phyloP scores from a whole-genome alignment of 768 basidiomycete genomes.

The Podaxis sp. region DNA sequence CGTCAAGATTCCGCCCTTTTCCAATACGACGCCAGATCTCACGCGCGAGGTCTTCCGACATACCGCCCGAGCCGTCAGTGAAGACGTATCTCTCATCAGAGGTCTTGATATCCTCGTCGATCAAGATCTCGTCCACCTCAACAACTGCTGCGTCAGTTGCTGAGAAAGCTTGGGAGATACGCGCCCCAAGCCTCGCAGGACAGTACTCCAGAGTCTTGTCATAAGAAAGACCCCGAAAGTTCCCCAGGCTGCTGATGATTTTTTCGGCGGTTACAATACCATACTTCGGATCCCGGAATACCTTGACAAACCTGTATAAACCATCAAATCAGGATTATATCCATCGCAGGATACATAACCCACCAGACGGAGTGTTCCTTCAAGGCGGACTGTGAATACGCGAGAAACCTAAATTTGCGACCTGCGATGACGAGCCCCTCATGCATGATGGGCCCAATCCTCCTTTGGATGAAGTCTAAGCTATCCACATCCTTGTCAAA shows the following conservation, averaged over 20 bases:
- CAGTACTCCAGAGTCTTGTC: conserved; percentile 50
- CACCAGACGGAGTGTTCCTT: conserved; percentile 62
- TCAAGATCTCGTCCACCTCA: conserved; percentile 44
- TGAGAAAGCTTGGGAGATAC: conserved; percentile 73
- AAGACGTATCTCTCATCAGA: conserved; percentile 41
- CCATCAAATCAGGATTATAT: background rate
- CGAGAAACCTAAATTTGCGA: conserved; percentile 58
- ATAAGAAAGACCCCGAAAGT: conserved; percentile 44
- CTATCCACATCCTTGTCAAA: conserved; percentile 60
- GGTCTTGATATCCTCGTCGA: conserved; percentile 32
- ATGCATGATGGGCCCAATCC: conserved; percentile 45
- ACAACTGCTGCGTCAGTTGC: conserved; percentile 58
- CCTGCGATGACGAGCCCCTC: conserved; percentile 52
- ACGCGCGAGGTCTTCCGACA: conserved; percentile 51
- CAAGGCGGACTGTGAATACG: conserved; percentile 71
- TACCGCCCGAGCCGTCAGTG: conserved; percentile 70
- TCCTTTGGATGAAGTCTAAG: conserved; percentile 41
- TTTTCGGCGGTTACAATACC: conserved; percentile 36
- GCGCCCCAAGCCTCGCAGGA: conserved; percentile 68
- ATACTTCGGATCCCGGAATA: conserved; percentile 38
- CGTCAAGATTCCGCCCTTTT: conserved; percentile 28
- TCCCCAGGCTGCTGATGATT: conserved; percentile 57
- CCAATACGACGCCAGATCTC: conserved; percentile 43
- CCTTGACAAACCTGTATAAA: conserved; percentile 55
- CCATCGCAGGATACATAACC: conserved; percentile 6